phyloP scores from a whole-genome alignment of 129 eudicot genomes.

The Lactuca sativa region DNA sequence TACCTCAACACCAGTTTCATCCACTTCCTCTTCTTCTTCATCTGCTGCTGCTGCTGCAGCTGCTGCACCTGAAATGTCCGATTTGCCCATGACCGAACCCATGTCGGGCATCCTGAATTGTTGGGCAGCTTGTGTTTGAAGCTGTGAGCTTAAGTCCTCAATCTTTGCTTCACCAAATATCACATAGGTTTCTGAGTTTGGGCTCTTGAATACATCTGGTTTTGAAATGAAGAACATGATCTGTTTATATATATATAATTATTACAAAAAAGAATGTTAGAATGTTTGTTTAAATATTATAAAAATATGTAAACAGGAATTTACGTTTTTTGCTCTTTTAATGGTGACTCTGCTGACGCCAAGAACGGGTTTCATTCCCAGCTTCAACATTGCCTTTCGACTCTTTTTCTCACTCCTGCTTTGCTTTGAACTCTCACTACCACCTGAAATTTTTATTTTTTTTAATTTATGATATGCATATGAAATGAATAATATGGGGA shows the following conservation, averaged over 20 bases:
- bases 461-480: neutral
- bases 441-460: slow-evolving; percentile 36
- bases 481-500: neutral
- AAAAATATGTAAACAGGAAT: too few species aligned
- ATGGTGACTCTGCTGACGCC: slow-evolving; percentile 92
- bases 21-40: slow-evolving; percentile 86
- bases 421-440: slow-evolving; percentile 62
- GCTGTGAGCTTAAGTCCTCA: slow-evolving; percentile 85
- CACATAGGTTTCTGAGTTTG: slow-evolving; percentile 80
- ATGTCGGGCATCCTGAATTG: slow-evolving; percentile 82
- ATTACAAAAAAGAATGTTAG: neutral
- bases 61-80: slow-evolving; percentile 49
- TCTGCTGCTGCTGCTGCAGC: slow-evolving; percentile 42
- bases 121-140: slow-evolving; percentile 90
- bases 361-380: slow-evolving; percentile 80
- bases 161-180: slow-evolving; percentile 94
- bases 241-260: slow-evolving; percentile 27
- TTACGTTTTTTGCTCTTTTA: slow-evolving; percentile 84
- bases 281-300: neutral
- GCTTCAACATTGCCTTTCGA: slow-evolving; percentile 88
- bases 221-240: slow-evolving; percentile 83
- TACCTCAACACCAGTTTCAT: slow-evolving; percentile 67
- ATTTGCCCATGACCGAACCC: slow-evolving; percentile 64
- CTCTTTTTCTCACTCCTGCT: slow-evolving; percentile 97
- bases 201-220: slow-evolving; percentile 93